Percentiles rank a stretch among this genome's conserved stretches.
These are phyloP conservation scores for Guyanaporus albipodus DNA, from an alignment of 768 basidiomycete genomes.

Conservation along the genomic window DNA sequence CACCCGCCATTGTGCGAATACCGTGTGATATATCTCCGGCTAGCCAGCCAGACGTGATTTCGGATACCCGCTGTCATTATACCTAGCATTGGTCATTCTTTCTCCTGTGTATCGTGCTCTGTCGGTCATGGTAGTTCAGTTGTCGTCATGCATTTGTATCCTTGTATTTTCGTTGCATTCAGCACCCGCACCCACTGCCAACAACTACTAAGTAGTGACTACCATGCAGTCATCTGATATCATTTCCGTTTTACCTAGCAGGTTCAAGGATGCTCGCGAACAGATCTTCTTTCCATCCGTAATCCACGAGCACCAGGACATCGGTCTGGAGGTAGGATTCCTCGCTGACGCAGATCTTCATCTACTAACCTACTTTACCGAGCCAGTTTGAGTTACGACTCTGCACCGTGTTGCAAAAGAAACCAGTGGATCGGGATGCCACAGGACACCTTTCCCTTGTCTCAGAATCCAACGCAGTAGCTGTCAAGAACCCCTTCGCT, in stretches of 20 bases:
- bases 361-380: not conserved
- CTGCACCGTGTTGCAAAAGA: conserved; percentile 83
- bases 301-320: conserved; percentile 54
- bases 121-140: conserved; percentile 3
- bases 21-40: too few relatives aligned
- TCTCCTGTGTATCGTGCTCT: not conserved
- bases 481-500: conserved; percentile 66
- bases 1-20: too few relatives aligned
- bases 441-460: conserved; percentile 32
- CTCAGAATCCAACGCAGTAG: conserved; percentile 19
- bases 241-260: conserved; percentile 48
- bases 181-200: too few relatives aligned
- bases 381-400: conserved; percentile 79
- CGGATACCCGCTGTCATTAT: not conserved
- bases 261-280: conserved; percentile 63
- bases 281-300: conserved; percentile 78
- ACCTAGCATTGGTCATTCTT: too few relatives aligned
- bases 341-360: not conserved
- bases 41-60: not conserved
- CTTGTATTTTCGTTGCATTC: too few relatives aligned
- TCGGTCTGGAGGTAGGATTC: conserved; percentile 56
- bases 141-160: too few relatives aligned
- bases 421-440: conserved; percentile 51
- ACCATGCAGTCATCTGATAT: conserved; percentile 41
- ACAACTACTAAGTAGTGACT: too few relatives aligned